Percentiles rank a stretch among this genome's conserved stretches.
Conservation (phyloP, 2,329 filamentous ascomycete genomes). For the Huntiella decipiens region DNA sequence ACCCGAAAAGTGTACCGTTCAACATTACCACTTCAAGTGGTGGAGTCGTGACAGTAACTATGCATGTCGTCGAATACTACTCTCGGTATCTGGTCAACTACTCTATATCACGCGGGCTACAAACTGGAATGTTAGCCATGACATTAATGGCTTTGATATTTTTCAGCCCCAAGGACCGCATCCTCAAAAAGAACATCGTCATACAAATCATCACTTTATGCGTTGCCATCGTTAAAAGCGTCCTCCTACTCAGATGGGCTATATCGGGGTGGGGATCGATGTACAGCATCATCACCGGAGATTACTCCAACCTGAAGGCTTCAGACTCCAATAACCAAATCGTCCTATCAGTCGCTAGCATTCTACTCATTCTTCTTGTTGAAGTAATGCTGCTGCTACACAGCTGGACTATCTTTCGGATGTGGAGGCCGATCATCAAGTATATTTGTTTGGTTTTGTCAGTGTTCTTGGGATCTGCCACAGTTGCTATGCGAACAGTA, state of each 20-base stretch:
- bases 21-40: neutral
- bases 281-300: constrained; percentile 38
- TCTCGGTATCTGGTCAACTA: constrained; percentile 13
- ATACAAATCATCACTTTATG: constrained; percentile 44
- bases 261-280: constrained; percentile 40
- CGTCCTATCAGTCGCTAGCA: constrained; percentile 3
- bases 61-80: constrained; percentile 16
- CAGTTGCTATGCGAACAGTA: constrained; percentile 15
- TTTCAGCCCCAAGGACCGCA: constrained; percentile 47
- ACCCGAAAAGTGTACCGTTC: neutral
- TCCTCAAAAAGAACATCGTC: constrained; percentile 42
- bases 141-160: constrained; percentile 47
- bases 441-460: constrained; percentile 15
- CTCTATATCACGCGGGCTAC: constrained; percentile 46
- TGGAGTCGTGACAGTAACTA: neutral
- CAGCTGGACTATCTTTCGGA: constrained; percentile 31
- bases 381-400: constrained; percentile 31
- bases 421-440: constrained; percentile 25
- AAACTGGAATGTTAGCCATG: constrained; percentile 48
- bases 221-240: constrained; percentile 39
- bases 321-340: constrained; percentile 10
- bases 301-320: constrained; percentile 24
- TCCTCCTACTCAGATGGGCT: constrained; percentile 39
- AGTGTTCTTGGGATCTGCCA: constrained; percentile 13
- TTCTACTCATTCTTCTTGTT: constrained; percentile 27